Evolutionary conservation across 371 early-diverging fungal species (phyloP).

Genomic region (Gilbertella persicaria): DNA sequence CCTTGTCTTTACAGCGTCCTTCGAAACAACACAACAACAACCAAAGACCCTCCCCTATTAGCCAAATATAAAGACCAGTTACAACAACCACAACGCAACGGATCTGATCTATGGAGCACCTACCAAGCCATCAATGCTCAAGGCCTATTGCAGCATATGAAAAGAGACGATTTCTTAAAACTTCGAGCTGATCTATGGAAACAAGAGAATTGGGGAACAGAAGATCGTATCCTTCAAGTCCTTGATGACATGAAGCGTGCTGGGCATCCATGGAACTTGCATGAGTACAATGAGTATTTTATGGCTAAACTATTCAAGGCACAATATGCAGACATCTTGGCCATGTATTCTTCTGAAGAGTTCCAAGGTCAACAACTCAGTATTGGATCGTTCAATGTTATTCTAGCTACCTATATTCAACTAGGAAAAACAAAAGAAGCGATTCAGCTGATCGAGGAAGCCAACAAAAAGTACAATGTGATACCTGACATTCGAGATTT

Average conservation of each 20-base stretch:
- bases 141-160: neutral
- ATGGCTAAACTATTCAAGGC: slow-evolving; percentile 40
- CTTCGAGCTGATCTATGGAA: slow-evolving; percentile 38
- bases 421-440: slow-evolving; percentile 34
- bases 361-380: slow-evolving; percentile 17
- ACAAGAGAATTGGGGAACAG: slow-evolving; percentile 33
- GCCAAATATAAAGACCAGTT: neutral
- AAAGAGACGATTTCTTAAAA: slow-evolving; percentile 29
- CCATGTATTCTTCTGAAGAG: slow-evolving; percentile 21
- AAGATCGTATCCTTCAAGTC: slow-evolving; percentile 35
- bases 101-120: neutral
- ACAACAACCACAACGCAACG: neutral
- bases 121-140: neutral
- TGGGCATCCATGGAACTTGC: slow-evolving; percentile 32
- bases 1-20: neutral
- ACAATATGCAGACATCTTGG: slow-evolving; percentile 37
- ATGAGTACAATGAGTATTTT: slow-evolving; percentile 50
- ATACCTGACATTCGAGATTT: slow-evolving; percentile 40
- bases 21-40: neutral
- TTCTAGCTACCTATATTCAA: slow-evolving; percentile 45
- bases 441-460: slow-evolving; percentile 27
- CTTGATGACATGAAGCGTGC: slow-evolving; percentile 39
- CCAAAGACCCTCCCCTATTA: neutral
- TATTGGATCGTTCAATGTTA: slow-evolving; percentile 38
- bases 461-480: slow-evolving; percentile 15